Evolutionary conservation across 306 rosid genomes (phyloP), one percentile per base, ranked within the genome.

Genomic region (Mucuna pruriens): DNA sequence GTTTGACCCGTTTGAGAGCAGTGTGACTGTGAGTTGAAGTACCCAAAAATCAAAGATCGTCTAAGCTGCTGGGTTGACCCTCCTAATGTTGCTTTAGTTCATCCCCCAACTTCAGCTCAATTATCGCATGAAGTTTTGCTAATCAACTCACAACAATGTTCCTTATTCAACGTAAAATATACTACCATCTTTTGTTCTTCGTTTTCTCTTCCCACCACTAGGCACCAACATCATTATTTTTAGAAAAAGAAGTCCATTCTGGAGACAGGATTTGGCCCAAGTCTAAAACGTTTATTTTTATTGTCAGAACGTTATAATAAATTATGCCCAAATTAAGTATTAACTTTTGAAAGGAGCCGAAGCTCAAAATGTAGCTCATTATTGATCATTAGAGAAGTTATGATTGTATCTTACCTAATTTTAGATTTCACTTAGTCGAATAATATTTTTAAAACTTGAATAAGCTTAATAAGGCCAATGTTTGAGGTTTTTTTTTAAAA

Each of bases 41-140:
- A 4, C 20, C 15, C 15, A 78, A 40, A 69, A 40, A 44, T 60
- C n/a, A 75, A 42, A 17, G 17, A 12, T 77, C 20, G 6, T 61
- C 22, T 29, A 20, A n/a, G 6, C 16, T 46, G 2, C n/a, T 34
- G 0, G 6, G 39, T 66, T 78, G 75, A 78, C 55, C 7, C 19
- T 9, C 49, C 0, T 4, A 52, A 13, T 9, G 52, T 36, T 65
- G 70, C 19, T 63, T 20, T 5, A 78, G 67, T 52, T 67, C 44
- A 13, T 54, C 20, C 45, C 69, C 68, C 69, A 54, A 78, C 45
- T 79, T 55, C 12, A 42, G 83, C 83, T 70, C 17, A 79, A 79
- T 79, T n/a, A 79, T 69, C 77, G 83, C 83, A 79, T 8, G 9
- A n/a, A n/a, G 77, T 79, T 12, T 70, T 70, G 77, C 71, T 31